These are phyloP conservation scores for Phyllostachys edulis DNA, from an alignment of 176 grass and related monocot genomes.

Conservation along the genomic window DNA sequence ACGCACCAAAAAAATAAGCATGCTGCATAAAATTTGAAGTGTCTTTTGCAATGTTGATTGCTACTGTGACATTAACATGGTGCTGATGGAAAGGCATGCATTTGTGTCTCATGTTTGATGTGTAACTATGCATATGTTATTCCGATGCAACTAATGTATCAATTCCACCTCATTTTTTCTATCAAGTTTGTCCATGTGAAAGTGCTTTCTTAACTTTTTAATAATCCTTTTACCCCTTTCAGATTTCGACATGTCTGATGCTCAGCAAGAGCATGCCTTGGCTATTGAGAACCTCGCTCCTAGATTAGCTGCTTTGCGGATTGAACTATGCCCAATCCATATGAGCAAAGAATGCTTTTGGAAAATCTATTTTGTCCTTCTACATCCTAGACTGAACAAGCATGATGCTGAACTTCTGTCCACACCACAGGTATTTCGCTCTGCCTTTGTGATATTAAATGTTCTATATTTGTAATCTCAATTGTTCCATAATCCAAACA, in stretches of 20 bases:
- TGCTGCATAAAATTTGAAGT: neutral
- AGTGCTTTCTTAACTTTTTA: constrained; percentile 17
- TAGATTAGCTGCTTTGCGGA: constrained; percentile 77
- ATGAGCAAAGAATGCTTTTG: constrained; percentile 89
- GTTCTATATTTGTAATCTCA: neutral
- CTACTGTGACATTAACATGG: neutral
- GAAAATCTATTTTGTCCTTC: constrained; percentile 98
- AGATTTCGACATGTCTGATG: constrained; percentile 95
- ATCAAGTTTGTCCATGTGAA: neutral
- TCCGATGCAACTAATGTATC: neutral
- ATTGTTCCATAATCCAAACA: neutral
- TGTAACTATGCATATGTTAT: neutral
- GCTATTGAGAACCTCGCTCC: constrained; percentile 69
- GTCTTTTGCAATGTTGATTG: neutral
- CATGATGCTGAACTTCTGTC: constrained; percentile 82
- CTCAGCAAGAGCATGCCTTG: constrained; percentile 83
- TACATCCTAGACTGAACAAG: constrained; percentile 91
- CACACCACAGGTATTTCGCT: constrained; percentile 68
- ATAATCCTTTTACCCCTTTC: constrained; percentile 24
- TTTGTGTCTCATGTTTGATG: neutral
- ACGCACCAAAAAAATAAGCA: too few relatives aligned
- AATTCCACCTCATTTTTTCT: neutral
- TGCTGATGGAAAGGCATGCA: neutral
- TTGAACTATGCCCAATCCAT: constrained; percentile 86
- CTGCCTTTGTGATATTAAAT: neutral